Conservation (phyloP, 768 basidiomycete species). For the Lanmaoa rubissima region DNA sequence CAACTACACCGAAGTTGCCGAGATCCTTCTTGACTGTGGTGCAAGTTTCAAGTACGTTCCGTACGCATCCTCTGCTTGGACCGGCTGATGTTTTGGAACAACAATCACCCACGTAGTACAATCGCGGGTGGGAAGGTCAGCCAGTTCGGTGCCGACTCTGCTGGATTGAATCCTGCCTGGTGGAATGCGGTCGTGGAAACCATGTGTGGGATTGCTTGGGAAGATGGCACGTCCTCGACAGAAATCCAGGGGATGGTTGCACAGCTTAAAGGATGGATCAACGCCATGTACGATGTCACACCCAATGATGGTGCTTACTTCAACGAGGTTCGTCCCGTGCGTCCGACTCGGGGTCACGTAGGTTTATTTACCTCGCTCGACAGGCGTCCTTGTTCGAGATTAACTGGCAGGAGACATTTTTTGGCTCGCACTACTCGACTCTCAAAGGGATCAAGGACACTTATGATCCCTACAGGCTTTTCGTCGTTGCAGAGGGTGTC, state of each 20-base stretch:
- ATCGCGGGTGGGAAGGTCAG: conserved; percentile 46
- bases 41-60: conserved; percentile 6
- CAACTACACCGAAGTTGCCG: conserved; percentile 2
- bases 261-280: conserved; percentile 16
- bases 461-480: conserved; percentile 13
- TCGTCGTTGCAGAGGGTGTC: conserved; percentile 11
- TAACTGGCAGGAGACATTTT: conserved; percentile 43
- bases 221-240: conserved; percentile 18
- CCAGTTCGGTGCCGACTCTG: conserved; percentile 34
- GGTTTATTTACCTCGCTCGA: too few relatives aligned
- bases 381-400: conserved; percentile 45
- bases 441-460: conserved; percentile 41
- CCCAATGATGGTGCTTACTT: conserved; percentile 42
- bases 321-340: conserved; percentile 40
- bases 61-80: neutral
- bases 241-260: conserved; percentile 16
- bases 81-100: neutral
- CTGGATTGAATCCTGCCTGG: conserved; percentile 50
- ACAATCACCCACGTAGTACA: conserved; percentile 23
- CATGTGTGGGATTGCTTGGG: conserved; percentile 19
- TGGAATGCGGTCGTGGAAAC: conserved; percentile 38
- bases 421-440: conserved; percentile 42
- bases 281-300: conserved; percentile 32
- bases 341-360: neutral
- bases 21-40: conserved; percentile 6